Base-by-base conservation (phyloP, 306 rosid genomes). In the Sechiopsis laciniata region DNA sequence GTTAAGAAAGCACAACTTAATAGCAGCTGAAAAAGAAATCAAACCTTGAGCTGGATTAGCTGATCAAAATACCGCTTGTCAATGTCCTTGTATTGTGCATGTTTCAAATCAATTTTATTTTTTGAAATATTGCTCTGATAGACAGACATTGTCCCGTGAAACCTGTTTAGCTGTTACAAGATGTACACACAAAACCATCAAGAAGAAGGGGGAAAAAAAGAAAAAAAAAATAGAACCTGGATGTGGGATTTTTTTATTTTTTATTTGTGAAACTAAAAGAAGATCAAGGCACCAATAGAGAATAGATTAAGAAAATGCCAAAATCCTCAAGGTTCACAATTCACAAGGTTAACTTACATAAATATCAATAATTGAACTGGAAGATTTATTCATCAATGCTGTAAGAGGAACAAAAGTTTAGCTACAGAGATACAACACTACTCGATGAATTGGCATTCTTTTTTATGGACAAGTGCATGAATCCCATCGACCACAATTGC, bases 1-100 rank as follows among this genome's bases (percentile, higher is more conserved):
- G 60, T 60, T 50, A 26, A 59, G 16, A 74, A 50, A 16, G 15
- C 29, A 12, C 29, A 6, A n/a, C 48, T 42, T 26, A 75, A 10
- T 22, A 16, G 22, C 54, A 16, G 69, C 29, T n/a, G 69, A 1
- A n/a, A 7, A 42, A 42, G 2, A 55, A 7, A 10, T 2, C 52
- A 17, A 61, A 75, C 97, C 98, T 94, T 94, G 57, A 94, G 98
- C 86, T 85, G 98, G 85, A 94, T 89, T 58, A 94, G 88, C 85
- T 90, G 97, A 74, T 94, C 91, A 78, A 85, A 87, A 81, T 94
- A 84, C 57, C 98, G 87, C 75, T 83, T 94, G 85, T 90, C 98
- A 77, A 94, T 87, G 80, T 90, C 97, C 87, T 89, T 94, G 85
- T 88, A 94, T 53, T 87, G 93, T 26, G 96, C 56, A 80, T 87